phyloP scores from a whole-genome alignment of 1,284 basidiomycete genomes.

The Irpex rosettiformis region DNA sequence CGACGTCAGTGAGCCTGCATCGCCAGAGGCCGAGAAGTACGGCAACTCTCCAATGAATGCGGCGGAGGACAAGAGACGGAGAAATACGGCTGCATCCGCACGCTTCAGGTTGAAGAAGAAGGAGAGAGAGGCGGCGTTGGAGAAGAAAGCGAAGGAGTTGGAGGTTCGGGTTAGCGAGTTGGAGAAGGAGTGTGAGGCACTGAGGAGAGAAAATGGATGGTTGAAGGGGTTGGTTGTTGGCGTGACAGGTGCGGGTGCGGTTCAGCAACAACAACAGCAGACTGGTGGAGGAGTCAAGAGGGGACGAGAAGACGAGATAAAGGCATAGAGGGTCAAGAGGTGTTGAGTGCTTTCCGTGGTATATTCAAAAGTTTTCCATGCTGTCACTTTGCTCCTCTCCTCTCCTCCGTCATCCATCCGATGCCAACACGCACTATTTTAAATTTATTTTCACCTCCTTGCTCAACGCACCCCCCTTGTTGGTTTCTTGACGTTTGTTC shows the following conservation, averaged over 20 bases:
- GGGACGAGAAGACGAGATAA: slow-evolving; percentile 15
- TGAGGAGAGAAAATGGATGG: slow-evolving; percentile 94
- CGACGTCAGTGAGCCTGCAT: slow-evolving; percentile 19
- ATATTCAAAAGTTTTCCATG: background rate
- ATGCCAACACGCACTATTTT: background rate
- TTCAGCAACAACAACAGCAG: slow-evolving; percentile 24
- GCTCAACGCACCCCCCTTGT: background rate
- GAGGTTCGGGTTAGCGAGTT: slow-evolving; percentile 79
- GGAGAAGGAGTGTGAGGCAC: slow-evolving; percentile 87
- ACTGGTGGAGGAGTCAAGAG: slow-evolving; percentile 17
- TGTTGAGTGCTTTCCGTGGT: background rate
- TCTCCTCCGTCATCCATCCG: background rate
- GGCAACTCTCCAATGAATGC: slow-evolving; percentile 37
- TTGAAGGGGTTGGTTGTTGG: slow-evolving; percentile 91
- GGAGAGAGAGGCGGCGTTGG: slow-evolving; percentile 92
- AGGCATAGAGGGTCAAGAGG: background rate
- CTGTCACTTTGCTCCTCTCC: background rate
- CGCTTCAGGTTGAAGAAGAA: slow-evolving; percentile 99
- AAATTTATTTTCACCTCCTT: background rate
- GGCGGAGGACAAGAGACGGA: slow-evolving; percentile 87
- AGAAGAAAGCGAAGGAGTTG: slow-evolving; percentile 88
- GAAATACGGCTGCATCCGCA: slow-evolving; percentile 97
- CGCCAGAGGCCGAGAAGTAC: slow-evolving; percentile 27
- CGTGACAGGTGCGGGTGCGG: slow-evolving; percentile 51
- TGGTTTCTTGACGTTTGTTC: background rate